phyloP scores from a whole-genome alignment of 2,329 filamentous ascomycete species.

The Xylariaceae sp. region DNA sequence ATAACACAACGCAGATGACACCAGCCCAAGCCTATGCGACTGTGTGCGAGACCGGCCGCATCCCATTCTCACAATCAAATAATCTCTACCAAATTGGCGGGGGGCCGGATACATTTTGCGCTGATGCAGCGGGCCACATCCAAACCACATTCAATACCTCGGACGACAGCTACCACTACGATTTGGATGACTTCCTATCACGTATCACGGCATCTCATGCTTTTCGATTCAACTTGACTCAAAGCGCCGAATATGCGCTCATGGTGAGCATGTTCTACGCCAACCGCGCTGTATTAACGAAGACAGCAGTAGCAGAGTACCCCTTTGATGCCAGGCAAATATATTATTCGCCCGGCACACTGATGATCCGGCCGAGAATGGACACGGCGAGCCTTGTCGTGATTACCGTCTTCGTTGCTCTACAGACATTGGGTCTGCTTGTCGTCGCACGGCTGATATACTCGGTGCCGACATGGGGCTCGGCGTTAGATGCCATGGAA shows the following conservation, averaged over 20 bases:
- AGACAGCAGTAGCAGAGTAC: constrained; percentile 2
- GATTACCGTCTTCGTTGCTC: constrained; percentile 6
- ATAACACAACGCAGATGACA: constrained; percentile 8
- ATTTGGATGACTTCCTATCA: constrained; percentile 4
- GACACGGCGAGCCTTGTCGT: constrained; percentile 6
- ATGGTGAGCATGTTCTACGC: constrained; percentile 14
- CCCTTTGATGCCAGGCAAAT: constrained; percentile 4
- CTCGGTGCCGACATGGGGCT: constrained; percentile 9
- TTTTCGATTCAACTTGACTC: constrained; percentile 4
- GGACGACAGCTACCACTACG: neutral
- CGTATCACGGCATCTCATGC: constrained; percentile 4
- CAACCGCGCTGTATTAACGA: constrained; percentile 8
- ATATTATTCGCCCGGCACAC: constrained; percentile 8
- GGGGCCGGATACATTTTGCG: neutral
- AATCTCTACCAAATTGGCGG: neutral
- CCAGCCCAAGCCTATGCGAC: constrained; percentile 4
- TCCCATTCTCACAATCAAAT: constrained; percentile 8
- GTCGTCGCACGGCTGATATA: constrained; percentile 7
- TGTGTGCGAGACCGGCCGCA: constrained; percentile 9
- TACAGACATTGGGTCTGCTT: constrained; percentile 4
- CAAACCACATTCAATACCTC: constrained; percentile 1
- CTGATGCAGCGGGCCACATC: neutral
- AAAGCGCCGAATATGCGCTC: constrained; percentile 9
- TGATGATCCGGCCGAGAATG: constrained; percentile 6
- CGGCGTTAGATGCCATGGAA: constrained; percentile 6